Percentiles rank a stretch among this genome's conserved stretches.
Conservation (phyloP, 2,329 filamentous ascomycete genomes). For the Paecilomyces fulvus region DNA sequence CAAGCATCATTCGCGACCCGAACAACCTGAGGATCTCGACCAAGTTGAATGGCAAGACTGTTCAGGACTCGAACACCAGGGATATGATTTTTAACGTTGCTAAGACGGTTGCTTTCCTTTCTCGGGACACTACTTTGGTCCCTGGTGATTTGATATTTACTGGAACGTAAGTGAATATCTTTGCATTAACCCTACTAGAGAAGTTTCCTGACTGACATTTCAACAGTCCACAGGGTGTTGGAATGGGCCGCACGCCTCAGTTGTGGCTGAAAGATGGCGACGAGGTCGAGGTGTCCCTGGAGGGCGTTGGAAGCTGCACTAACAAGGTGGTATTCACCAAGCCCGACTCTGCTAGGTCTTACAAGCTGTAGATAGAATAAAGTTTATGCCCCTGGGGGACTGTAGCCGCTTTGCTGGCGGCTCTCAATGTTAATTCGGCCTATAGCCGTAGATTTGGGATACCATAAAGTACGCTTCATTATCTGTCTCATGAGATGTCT, state of each 20-base stretch:
- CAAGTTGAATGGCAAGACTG: conserved; percentile 39
- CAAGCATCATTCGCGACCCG: conserved; percentile 36
- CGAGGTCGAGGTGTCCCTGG: conserved; percentile 58
- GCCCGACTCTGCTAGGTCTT: conserved; percentile 28
- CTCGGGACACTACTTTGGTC: conserved; percentile 33
- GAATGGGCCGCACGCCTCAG: conserved; percentile 58
- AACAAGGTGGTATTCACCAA: conserved; percentile 38
- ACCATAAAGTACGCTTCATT: background rate
- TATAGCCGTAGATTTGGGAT: background rate
- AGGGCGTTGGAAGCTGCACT: conserved; percentile 53
- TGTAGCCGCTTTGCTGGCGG: background rate
- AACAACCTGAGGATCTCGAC: conserved; percentile 37
- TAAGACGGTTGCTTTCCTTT: conserved; percentile 39
- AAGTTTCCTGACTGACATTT: conserved; percentile 55
- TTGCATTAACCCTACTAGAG: conserved; percentile 8
- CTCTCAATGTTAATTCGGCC: background rate
- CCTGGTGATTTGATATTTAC: conserved; percentile 37
- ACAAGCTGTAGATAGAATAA: conserved; percentile 4
- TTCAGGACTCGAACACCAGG: conserved; percentile 42
- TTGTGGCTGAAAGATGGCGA: conserved; percentile 65
- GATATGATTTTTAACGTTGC: conserved; percentile 43
- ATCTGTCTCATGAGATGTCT: conserved; percentile 1
- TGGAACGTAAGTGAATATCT: conserved; percentile 32
- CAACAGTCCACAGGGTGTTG: conserved; percentile 61
- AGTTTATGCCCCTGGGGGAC: background rate